phyloP scores from a whole-genome alignment of 2,329 filamentous ascomycete genomes.

The Xylogone sp. region DNA sequence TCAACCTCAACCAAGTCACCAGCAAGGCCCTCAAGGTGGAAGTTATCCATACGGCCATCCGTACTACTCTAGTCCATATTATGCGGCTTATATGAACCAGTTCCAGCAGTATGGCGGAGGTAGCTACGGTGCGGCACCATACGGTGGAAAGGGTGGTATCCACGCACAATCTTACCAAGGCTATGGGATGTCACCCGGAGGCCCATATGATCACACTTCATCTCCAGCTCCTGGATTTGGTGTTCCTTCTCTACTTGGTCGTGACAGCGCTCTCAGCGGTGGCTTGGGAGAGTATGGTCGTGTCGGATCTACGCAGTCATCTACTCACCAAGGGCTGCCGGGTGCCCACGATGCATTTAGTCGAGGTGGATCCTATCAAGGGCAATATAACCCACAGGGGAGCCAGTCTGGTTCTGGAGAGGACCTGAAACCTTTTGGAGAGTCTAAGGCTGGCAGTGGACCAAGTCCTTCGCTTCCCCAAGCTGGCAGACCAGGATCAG shows the following conservation, averaged over 20 bases:
- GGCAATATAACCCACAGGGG: conserved; percentile 28
- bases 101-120: conserved; percentile 39
- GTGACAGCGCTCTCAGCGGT: conserved; percentile 27
- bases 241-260: conserved; percentile 28
- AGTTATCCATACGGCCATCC: conserved; percentile 52
- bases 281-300: conserved; percentile 31
- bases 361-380: conserved; percentile 28
- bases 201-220: conserved; percentile 29
- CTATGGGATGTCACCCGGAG: conserved; percentile 29
- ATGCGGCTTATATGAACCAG: conserved; percentile 55
- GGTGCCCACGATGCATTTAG: conserved; percentile 29
- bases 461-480: conserved; percentile 31
- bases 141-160: conserved; percentile 29
- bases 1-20: conserved; percentile 39
- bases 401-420: conserved; percentile 26
- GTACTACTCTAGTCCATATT: conserved; percentile 61
- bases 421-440: conserved; percentile 32
- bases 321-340: conserved; percentile 26
- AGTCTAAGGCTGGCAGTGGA: conserved; percentile 29
- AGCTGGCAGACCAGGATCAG: conserved; percentile 30
- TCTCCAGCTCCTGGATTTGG: conserved; percentile 29
- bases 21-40: conserved; percentile 38
- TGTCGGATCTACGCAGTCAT: conserved; percentile 27
- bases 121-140: conserved; percentile 31
- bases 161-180: conserved; percentile 29